Evolutionary conservation across 1,139 yeast genomes (phyloP), one percentile per base, ranked within the genome.

Genomic region (Meyerozyma athensensis): DNA sequence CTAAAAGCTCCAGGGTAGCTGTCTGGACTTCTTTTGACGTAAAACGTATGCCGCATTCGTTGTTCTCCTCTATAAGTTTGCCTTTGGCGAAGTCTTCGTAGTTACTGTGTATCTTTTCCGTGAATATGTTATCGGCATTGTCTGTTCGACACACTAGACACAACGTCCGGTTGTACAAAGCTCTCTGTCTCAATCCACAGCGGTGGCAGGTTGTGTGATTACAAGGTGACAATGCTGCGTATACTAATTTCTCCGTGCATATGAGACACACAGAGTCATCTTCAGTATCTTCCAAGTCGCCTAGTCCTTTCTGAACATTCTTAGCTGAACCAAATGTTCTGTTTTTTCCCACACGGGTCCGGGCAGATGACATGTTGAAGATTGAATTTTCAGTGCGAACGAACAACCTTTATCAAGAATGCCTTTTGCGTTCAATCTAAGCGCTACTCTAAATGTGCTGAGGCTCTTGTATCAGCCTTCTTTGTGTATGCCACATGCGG

Each of bases 111-210:
- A 62, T 10, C 26, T 72, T 65, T n/a, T 68, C 72, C 0, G 92
- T 76, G 46, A 86, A 76, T 2, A 85, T 66, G 34, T 86, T 67
- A 17, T 58, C 54, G 3, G 72, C 77, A 43, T 77, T 77, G 36
- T 81, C 86, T 2, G 89, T 77, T 54, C 94, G 73, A 61, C 99
- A 92, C 35, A 87, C 80, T 38, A 92, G 71, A 65, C 99, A 92
- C 14, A 74, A 66, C 24, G 69, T 73, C 61, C 85, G 87, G 28
- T 75, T 74, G 61, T 85, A 89, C 20, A 90, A 64, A 0, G 89
- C 92, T 33, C 97, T 70, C 52, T 89, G 87, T 47, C 97, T 72
- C 49, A 90, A 76, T 0, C 89, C 72, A 65, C 99, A 92, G 39
- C 61, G 63, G 55, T 87, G 89, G 58, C 99, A 92, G 0, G 90